Conservation (phyloP, 352 stramenopile species). For the Globisporangium spinosum region DNA sequence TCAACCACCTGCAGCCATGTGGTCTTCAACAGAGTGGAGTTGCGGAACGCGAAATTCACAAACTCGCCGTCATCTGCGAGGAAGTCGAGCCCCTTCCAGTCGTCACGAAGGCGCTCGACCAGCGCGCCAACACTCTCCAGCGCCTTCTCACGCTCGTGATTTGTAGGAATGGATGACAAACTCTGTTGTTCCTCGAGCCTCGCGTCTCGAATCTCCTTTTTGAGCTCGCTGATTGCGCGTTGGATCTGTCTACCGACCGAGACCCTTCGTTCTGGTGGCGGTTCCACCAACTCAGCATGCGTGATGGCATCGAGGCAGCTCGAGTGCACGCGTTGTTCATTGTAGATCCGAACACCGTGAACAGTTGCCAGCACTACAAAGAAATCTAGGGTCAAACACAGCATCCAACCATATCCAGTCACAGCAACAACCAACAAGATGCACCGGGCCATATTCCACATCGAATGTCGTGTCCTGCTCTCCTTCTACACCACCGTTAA, state of each 20-base stretch:
- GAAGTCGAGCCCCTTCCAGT: slow-evolving; percentile 28
- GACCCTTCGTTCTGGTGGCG: slow-evolving; percentile 14
- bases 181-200: slow-evolving; percentile 2
- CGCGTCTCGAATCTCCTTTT: slow-evolving; percentile 20
- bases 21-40: slow-evolving; percentile 35
- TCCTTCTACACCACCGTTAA: slow-evolving; percentile 22
- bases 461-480: slow-evolving; percentile 35
- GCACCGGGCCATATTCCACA: slow-evolving; percentile 40
- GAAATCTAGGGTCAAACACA: background rate
- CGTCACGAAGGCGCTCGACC: slow-evolving; percentile 36
- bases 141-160: background rate
- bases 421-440: slow-evolving; percentile 1
- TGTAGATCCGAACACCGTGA: slow-evolving; percentile 30
- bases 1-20: slow-evolving; percentile 57
- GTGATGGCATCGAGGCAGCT: slow-evolving; percentile 19
- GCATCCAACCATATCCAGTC: background rate
- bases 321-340: slow-evolving; percentile 21
- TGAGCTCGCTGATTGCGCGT: slow-evolving; percentile 29
- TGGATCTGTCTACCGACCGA: slow-evolving; percentile 28
- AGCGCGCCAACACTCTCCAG: slow-evolving; percentile 32
- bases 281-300: slow-evolving; percentile 10
- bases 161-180: background rate
- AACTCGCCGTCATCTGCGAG: slow-evolving; percentile 43
- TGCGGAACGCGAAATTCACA: slow-evolving; percentile 62
- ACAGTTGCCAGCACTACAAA: slow-evolving; percentile 17